phyloP scores from a whole-genome alignment of 768 basidiomycete genomes.

The Lentinula sp. region DNA sequence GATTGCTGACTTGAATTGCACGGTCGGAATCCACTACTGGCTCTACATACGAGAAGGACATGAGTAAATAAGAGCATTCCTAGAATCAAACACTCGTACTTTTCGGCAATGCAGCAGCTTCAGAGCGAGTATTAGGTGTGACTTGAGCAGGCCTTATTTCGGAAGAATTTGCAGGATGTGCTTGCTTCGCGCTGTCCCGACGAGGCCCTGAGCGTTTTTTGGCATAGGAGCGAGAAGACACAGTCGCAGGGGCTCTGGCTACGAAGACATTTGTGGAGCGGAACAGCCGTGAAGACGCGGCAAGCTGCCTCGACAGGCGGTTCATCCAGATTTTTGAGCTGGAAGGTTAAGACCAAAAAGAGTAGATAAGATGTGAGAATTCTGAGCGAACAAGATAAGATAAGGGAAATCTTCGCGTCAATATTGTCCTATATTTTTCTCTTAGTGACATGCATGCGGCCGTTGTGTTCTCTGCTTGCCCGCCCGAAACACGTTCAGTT shows the following conservation, averaged over 20 bases:
- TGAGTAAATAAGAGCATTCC: background rate
- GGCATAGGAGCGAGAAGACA: background rate
- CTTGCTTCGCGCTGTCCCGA: background rate
- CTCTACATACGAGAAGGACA: background rate
- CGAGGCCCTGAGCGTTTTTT: background rate
- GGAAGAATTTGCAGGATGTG: background rate
- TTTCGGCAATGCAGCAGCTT: background rate
- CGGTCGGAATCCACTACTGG: background rate
- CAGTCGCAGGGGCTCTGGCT: background rate
- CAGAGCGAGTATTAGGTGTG: background rate
- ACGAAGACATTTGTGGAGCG: background rate
- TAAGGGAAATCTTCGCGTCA: background rate
- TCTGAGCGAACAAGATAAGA: background rate
- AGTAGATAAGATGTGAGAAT: background rate
- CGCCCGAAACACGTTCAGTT: background rate
- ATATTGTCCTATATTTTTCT: background rate
- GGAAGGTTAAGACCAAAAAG: constrained; percentile 1
- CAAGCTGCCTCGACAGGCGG: constrained; percentile 6
- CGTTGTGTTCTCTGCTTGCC: background rate
- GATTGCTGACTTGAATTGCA: background rate
- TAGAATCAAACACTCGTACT: background rate
- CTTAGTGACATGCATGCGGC: background rate
- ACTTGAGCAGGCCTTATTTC: background rate
- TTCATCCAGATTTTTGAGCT: constrained; percentile 6
- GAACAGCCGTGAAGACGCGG: constrained; percentile 1